Conservation (phyloP, 108 stramenopile species). For the Cylindrotheca closterium region DNA sequence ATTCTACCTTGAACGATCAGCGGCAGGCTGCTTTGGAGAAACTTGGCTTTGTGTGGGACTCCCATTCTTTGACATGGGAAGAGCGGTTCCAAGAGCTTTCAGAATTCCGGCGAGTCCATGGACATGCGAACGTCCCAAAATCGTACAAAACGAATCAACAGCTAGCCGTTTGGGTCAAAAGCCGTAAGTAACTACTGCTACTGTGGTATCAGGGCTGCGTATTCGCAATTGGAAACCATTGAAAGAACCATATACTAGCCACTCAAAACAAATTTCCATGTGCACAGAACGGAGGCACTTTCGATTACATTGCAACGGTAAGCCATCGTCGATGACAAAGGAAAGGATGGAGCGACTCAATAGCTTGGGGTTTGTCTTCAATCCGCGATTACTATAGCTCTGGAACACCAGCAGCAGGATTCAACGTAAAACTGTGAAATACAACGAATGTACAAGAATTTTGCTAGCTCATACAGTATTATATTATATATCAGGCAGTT, state of each 20-base stretch:
- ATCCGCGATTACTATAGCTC: slow-evolving; percentile 65
- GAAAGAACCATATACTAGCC: neutral
- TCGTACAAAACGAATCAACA: slow-evolving; percentile 10
- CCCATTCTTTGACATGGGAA: slow-evolving; percentile 25
- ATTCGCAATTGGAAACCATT: neutral
- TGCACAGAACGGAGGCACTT: neutral
- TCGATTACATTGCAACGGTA: neutral
- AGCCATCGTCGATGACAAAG: slow-evolving; percentile 43
- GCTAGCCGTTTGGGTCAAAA: slow-evolving; percentile 15
- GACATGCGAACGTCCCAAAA: slow-evolving; percentile 20
- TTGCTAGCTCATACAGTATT: too few relatives aligned
- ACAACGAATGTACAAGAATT: too few relatives aligned
- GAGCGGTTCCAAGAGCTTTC: slow-evolving; percentile 18
- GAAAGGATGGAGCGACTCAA: slow-evolving; percentile 48
- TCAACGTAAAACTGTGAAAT: too few relatives aligned
- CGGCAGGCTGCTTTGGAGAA: slow-evolving; percentile 24
- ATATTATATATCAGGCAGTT: too few relatives aligned
- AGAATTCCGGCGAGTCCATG: slow-evolving; percentile 9
- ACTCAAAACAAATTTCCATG: neutral
- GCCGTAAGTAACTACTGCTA: neutral
- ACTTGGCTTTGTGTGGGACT: slow-evolving; percentile 34
- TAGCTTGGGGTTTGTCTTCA: slow-evolving; percentile 51
- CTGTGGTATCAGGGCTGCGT: too few relatives aligned
- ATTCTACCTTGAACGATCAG: slow-evolving; percentile 21
- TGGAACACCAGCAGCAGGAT: too few relatives aligned